Base-by-base conservation (phyloP, 768 basidiomycete genomes). In the Dictyophora rubrovolvata region DNA sequence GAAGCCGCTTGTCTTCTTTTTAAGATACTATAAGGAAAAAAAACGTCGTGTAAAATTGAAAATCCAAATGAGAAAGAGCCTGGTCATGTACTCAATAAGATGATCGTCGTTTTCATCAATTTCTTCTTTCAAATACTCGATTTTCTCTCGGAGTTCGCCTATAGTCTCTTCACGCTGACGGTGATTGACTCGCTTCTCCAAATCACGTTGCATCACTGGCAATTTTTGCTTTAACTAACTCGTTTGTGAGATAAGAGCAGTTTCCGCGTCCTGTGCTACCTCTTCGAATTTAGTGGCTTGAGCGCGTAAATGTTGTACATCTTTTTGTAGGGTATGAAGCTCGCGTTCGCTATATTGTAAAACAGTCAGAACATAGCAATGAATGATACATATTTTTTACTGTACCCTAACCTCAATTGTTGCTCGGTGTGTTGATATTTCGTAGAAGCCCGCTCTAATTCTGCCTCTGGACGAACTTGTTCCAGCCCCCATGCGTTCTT, bases 21-120 rank as follows among this genome's bases (percentile, higher is more conserved):
- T n/a, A 87, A 68, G 68, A 87, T 80, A 63, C 89, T 91, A 64
- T 20, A 20, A 50, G 22, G 48, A 51, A 35, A 42, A n/a, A 35
- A 48, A 55, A 23, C 53, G 53, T 46, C 21, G 21, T 18, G 12
- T 1, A 42, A 37, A 23, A 35, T 53, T 20, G 33, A 20, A 53
- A 57, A 17, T 16, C 57, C 33, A 23, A 20, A 46, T 12, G 28
- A 12, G 2, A 33, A 51, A 17, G 37, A 12, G 18, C 23, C 62
- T 18, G 17, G 21, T 9, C n/a, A 75, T 85, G 64, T 71, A 91
- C 89, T 85, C 86, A 61, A 91, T 80, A 55, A 83, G 81, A 36
- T 80, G 81, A 66, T 91, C 89, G 64, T 91, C 89, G 57, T 91
- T 87, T 64, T 86, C 87, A 66, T 91, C 89, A 59, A 91, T 88